Evolutionary conservation across 148 eudicot genomes (phyloP).

Genomic region (Fallopia convolvulus): DNA sequence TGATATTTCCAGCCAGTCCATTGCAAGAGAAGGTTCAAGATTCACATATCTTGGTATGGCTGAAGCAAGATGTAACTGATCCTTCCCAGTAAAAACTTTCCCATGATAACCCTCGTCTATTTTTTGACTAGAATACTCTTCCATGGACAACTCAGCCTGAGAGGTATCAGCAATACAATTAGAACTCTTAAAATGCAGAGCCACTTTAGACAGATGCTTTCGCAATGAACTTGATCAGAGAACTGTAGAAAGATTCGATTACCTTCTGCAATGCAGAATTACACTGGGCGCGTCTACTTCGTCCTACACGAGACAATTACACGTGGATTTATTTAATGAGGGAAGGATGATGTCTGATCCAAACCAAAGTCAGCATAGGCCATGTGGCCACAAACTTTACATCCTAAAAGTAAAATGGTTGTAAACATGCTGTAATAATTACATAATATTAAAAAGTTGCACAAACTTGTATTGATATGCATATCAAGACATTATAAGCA

Average conservation of each 20-base stretch:
- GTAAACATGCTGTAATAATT: background rate
- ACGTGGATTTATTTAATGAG: background rate
- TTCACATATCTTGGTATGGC: conserved; percentile 59
- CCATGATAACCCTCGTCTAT: background rate
- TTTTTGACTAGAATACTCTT: background rate
- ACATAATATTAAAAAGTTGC: background rate
- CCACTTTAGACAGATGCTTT: background rate
- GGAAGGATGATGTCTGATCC: background rate
- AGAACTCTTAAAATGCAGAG: background rate
- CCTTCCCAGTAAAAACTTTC: background rate
- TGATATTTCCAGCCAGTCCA: conserved; percentile 97
- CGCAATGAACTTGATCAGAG: background rate
- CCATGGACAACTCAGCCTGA: background rate
- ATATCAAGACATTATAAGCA: background rate
- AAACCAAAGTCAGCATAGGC: background rate
- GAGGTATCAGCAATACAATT: background rate
- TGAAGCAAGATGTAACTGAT: conserved; percentile 18
- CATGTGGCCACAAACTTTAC: background rate
- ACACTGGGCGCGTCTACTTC: background rate
- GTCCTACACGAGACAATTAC: conserved; percentile 4
- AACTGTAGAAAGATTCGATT: background rate
- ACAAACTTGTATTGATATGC: background rate
- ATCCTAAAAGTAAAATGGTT: background rate
- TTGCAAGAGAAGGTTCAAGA: conserved; percentile 94
- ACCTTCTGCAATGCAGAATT: background rate